Base-by-base conservation (phyloP, 1,139 yeast species). In the Yamadazyma blattariae region DNA sequence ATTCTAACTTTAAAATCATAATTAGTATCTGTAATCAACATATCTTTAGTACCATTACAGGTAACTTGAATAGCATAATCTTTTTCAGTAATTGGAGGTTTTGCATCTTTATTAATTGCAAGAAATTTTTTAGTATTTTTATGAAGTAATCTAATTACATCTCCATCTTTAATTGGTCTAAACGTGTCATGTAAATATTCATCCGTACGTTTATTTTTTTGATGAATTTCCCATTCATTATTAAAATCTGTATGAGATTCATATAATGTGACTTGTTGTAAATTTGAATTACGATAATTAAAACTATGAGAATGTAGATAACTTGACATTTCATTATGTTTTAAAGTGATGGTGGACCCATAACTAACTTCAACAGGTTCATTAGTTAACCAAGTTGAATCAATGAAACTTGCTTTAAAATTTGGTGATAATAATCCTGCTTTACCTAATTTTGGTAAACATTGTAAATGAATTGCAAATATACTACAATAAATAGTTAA, bases 21-120 rank as follows among this genome's bases (percentile, higher is more conserved):
- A 44, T 71, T 72, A 6, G 63, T 53, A 39, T 77, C 76, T 3
- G 78, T 82, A n/a, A n/a, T n/a, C 38, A 67, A 64, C 34, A 52
- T 50, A 1, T 68, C 64, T 4, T 64, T 47, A 42, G 75, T 74
- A 7, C 86, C 87, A 30, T 77, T 63, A 44, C 85, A 76, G 22
- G 84, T 72, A 0, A 86, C 90, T 56, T 85, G 92, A 42, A 66
- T 73, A 46, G 87, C 79, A 52, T 86, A 85, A 27, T 87, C 95
- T 50, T 82, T 86, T 46, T 85, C 94, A 2, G 89, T 75, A 19
- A 85, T 70, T 5, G 95, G 95, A 0, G 95, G 92, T 39, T 82
- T 71, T 3, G 68, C 61, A 28, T 77, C 74, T 40, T 65, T 74
- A 17, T 33, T 38, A 5, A 82, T 81, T 35, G 77, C 76, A 25